Evolutionary conservation across 805 yeast genomes (phyloP).

Genomic region (Candida anglica): DNA sequence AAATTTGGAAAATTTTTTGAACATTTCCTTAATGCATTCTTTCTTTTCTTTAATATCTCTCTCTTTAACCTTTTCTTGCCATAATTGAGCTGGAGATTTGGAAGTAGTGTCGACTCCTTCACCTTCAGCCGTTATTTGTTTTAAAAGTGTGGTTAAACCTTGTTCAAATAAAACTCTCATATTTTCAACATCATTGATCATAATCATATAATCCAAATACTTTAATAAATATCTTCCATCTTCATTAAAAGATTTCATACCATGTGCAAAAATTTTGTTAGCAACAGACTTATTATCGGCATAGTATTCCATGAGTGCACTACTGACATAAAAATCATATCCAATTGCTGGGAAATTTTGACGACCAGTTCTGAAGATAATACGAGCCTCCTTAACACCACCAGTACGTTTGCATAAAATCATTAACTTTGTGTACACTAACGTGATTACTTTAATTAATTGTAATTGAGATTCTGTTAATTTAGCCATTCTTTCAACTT

Average conservation of each 20-base stretch:
- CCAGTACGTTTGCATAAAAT: constrained; percentile 62
- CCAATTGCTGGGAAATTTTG: constrained; percentile 55
- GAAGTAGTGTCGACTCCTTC: constrained; percentile 14
- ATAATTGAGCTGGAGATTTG: constrained; percentile 22
- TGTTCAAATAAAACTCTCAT: constrained; percentile 82
- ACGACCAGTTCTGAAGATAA: constrained; percentile 66
- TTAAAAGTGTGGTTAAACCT: constrained; percentile 53
- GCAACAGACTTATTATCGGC: constrained; percentile 68
- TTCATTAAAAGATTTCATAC: constrained; percentile 53
- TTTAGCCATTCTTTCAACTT: constrained; percentile 16
- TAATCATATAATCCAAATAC: constrained; percentile 70
- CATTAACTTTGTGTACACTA: constrained; percentile 68
- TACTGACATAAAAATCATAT: constrained; percentile 74
- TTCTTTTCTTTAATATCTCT: constrained; percentile 20
- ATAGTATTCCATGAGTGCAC: constrained; percentile 76
- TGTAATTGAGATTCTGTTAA: constrained; percentile 19
- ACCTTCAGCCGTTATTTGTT: constrained; percentile 29
- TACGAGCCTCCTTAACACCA: constrained; percentile 71
- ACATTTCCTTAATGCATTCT: constrained; percentile 23
- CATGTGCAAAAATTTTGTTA: constrained; percentile 71
- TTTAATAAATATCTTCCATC: constrained; percentile 60
- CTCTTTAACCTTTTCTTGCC: constrained; percentile 36
- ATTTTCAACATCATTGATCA: constrained; percentile 64
- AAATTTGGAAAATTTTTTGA: constrained; percentile 53
- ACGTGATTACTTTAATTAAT: constrained; percentile 45